Conservation (phyloP, 495 filamentous ascomycete genomes). For the Penicillium robsamsonii region DNA sequence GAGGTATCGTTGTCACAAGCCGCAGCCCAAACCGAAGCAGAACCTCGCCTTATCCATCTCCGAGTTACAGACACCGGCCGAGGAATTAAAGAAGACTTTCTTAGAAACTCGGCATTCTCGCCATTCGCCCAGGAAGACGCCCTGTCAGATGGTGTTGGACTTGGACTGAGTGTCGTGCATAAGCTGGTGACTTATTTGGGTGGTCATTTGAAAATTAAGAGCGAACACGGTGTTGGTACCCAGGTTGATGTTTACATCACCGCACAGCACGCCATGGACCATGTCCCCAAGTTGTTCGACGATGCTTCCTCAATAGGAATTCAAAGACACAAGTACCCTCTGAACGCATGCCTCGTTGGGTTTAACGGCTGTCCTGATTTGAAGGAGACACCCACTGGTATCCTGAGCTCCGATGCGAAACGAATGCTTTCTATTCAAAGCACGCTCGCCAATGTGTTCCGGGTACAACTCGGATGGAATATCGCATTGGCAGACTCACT, state of each 20-base stretch:
- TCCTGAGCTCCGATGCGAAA: conserved; percentile 19
- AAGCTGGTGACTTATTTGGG: conserved; percentile 61
- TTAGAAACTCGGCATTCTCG: conserved; percentile 63
- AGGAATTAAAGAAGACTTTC: conserved; percentile 67
- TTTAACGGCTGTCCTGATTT: conserved; percentile 21
- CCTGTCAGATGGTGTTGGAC: conserved; percentile 63
- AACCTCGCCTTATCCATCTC: conserved; percentile 34
- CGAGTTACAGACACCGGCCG: conserved; percentile 63
- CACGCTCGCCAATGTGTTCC: conserved; percentile 15
- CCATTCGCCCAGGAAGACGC: conserved; percentile 72
- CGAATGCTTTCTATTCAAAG: conserved; percentile 24
- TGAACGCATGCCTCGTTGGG: conserved; percentile 19
- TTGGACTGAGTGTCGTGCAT: conserved; percentile 67
- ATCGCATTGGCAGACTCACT: conserved; percentile 12
- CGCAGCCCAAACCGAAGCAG: conserved; percentile 6
- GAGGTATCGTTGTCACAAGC: conserved; percentile 46
- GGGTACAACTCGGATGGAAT: conserved; percentile 10
- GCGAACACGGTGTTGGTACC: conserved; percentile 56
- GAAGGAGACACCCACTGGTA: conserved; percentile 23
- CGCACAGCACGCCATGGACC: conserved; percentile 21
- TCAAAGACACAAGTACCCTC: not conserved
- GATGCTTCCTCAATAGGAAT: no score
- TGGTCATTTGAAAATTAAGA: conserved; percentile 59
- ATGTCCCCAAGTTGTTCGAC: conserved; percentile 4
- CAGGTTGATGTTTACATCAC: conserved; percentile 55